Percentiles rank a stretch among this genome's conserved stretches.
These are phyloP conservation scores for Albophoma yamanashiensis DNA, from an alignment of 2,329 filamentous ascomycete genomes.

Conservation along the genomic window DNA sequence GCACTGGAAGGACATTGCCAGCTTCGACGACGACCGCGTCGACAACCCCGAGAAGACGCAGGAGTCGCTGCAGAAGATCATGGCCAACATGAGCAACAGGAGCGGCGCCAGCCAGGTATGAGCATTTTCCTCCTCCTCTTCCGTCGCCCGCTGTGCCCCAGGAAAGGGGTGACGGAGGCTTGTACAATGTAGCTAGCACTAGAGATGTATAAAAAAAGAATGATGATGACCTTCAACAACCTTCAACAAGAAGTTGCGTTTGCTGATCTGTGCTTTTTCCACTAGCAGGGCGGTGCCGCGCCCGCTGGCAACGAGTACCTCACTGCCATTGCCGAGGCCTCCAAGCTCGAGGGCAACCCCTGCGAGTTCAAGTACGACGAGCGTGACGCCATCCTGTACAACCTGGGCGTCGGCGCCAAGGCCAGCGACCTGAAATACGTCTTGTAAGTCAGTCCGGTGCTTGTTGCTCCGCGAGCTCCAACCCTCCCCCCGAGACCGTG, in stretches of 20 bases:
- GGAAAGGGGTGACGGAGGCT: background rate
- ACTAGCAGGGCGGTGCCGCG: slow-evolving; percentile 8
- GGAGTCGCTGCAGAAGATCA: slow-evolving; percentile 65
- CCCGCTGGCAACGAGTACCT: slow-evolving; percentile 53
- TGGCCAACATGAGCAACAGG: slow-evolving; percentile 78
- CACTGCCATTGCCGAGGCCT: slow-evolving; percentile 63
- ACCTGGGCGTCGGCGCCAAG: slow-evolving; percentile 87
- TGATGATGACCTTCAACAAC: background rate
- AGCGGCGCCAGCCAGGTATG: slow-evolving; percentile 50
- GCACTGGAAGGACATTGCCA: slow-evolving; percentile 66
- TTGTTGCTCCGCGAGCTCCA: background rate
- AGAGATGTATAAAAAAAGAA: slow-evolving; percentile 6
- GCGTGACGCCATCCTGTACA: slow-evolving; percentile 87
- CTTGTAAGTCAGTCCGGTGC: slow-evolving; percentile 41
- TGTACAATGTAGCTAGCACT: slow-evolving; percentile 9
- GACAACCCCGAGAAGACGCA: slow-evolving; percentile 75
- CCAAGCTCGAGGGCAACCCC: slow-evolving; percentile 57
- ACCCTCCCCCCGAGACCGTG: background rate
- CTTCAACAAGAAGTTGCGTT: background rate
- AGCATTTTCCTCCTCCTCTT: slow-evolving; percentile 15
- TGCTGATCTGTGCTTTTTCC: slow-evolving; percentile 12
- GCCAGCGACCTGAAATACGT: slow-evolving; percentile 77
- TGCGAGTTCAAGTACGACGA: slow-evolving; percentile 78
- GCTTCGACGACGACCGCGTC: slow-evolving; percentile 79
- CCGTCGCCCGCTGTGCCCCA: background rate